These are phyloP conservation scores for Lactifluus volemus DNA, from an alignment of 768 basidiomycete species.

Conservation along the genomic window DNA sequence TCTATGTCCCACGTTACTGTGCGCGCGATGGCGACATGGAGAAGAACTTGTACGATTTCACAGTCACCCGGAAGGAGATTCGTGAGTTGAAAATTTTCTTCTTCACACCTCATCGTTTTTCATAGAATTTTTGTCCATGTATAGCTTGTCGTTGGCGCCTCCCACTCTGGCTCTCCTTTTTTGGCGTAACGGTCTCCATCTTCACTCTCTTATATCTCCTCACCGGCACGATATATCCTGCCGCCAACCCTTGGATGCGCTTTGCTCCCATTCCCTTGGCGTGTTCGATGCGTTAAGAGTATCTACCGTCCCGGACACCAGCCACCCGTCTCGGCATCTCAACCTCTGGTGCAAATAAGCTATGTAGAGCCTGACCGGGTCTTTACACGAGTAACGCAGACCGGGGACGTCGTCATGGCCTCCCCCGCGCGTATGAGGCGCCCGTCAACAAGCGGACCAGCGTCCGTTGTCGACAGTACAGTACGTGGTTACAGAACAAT, in stretches of 20 bases:
- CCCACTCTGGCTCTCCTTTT: conserved; percentile 13
- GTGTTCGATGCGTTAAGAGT: not conserved
- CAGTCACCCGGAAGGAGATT: not conserved
- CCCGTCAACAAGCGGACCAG: conserved; percentile 5
- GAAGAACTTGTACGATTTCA: not conserved
- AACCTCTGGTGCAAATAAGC: not conserved
- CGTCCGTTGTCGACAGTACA: conserved; percentile 1
- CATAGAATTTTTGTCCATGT: not conserved
- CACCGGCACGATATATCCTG: conserved; percentile 7
- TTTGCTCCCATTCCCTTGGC: not conserved
- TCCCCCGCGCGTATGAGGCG: not conserved
- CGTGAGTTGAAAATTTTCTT: not conserved
- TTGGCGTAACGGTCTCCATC: conserved; percentile 6
- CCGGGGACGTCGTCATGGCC: not conserved
- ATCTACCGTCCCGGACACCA: not conserved
- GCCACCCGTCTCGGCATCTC: not conserved
- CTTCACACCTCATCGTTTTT: not conserved
- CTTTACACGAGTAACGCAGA: not conserved
- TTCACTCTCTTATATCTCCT: conserved; percentile 10
- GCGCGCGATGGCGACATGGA: not conserved
- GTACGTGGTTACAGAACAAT: not conserved
- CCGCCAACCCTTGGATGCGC: conserved; percentile 1
- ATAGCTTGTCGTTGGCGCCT: conserved; percentile 7
- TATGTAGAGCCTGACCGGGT: not conserved
- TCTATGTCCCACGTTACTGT: not conserved